Conservation (phyloP, 495 filamentous ascomycete genomes). For the Beverwykella pulmonaria region DNA sequence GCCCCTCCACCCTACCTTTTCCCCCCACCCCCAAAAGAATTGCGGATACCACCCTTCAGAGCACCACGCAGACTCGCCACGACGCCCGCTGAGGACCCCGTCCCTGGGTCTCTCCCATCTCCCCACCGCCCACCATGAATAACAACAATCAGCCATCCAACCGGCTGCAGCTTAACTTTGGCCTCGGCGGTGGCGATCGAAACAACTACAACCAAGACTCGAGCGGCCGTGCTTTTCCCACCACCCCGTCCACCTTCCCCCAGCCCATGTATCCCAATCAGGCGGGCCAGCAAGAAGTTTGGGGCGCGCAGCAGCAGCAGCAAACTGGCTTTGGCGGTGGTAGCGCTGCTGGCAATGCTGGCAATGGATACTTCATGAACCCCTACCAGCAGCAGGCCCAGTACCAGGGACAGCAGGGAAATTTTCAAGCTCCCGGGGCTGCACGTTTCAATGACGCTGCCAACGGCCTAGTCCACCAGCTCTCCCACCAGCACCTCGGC, state of each 20-base stretch:
- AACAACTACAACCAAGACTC: constrained; percentile 40
- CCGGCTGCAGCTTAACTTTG: constrained; percentile 50
- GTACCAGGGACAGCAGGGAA: constrained; percentile 61
- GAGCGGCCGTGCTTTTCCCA: constrained; percentile 77
- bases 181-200: constrained; percentile 44
- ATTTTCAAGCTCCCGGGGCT: constrained; percentile 56
- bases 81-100: constrained; percentile 5
- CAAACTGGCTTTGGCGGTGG: constrained; percentile 29
- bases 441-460: constrained; percentile 61
- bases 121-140: constrained; percentile 23
- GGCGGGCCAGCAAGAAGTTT: constrained; percentile 53
- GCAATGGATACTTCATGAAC: constrained; percentile 68
- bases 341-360: constrained; percentile 42
- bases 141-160: constrained; percentile 36
- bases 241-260: constrained; percentile 93
- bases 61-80: constrained; percentile 6
- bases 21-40: constrained; percentile 17
- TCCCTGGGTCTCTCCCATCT: constrained; percentile 1
- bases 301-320: constrained; percentile 52
- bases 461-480: constrained; percentile 88
- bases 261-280: constrained; percentile 77
- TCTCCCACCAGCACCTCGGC: constrained; percentile 90
- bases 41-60: constrained; percentile 8
- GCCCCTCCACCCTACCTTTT: background rate
- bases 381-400: constrained; percentile 61